These are phyloP conservation scores for Neofusicoccum ribis DNA, from an alignment of 2,329 filamentous ascomycete genomes.

Conservation along the genomic window DNA sequence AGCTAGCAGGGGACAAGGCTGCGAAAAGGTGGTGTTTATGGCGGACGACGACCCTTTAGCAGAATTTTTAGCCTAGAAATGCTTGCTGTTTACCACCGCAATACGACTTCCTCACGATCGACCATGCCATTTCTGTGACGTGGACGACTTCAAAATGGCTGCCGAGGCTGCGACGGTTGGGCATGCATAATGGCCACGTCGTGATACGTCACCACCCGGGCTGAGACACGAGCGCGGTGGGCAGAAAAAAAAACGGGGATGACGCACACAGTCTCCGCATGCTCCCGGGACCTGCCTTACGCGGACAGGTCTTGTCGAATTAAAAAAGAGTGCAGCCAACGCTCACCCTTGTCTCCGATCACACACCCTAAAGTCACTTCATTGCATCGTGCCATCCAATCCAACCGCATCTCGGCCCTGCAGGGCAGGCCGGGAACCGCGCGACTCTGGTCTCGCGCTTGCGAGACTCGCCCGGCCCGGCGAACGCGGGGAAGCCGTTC, in stretches of 20 bases:
- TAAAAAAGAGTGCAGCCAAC: not conserved
- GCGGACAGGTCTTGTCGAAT: not conserved
- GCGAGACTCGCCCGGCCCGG: too few relatives aligned
- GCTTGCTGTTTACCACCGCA: constrained; percentile 18
- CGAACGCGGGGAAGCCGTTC: too few relatives aligned
- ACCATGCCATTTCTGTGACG: not conserved
- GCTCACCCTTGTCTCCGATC: constrained; percentile 12
- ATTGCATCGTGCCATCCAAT: not conserved
- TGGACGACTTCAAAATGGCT: not conserved
- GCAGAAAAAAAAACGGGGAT: not conserved
- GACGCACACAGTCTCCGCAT: not conserved
- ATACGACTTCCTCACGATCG: constrained; percentile 6
- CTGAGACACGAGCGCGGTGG: not conserved
- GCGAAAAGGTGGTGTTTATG: constrained; percentile 16
- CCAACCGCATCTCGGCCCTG: too few relatives aligned
- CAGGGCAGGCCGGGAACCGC: too few relatives aligned
- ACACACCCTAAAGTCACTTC: constrained; percentile 9
- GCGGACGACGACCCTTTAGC: constrained; percentile 17
- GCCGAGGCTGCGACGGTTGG: not conserved
- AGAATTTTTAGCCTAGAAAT: constrained; percentile 18
- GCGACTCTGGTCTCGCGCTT: too few relatives aligned
- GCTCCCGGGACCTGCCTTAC: not conserved
- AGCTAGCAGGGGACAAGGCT: constrained; percentile 11
- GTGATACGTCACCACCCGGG: not conserved
- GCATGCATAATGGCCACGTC: not conserved